These are phyloP conservation scores for Pelargonium cotyledonis DNA, from an alignment of 441 rosid genomes.

Conservation along the genomic window DNA sequence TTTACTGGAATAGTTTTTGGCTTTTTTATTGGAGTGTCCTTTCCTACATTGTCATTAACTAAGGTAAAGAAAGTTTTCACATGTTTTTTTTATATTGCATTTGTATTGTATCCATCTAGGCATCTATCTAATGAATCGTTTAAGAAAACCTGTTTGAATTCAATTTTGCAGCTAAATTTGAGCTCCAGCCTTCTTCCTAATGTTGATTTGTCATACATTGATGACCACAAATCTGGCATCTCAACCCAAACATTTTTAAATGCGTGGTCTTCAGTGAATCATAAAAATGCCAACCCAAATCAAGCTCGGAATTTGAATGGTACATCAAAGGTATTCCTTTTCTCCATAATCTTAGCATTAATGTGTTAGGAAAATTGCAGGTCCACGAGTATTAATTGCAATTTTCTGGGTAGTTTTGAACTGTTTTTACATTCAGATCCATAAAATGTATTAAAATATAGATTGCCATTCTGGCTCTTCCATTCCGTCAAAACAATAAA, in stretches of 20 bases:
- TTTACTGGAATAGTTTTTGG: constrained; percentile 75
- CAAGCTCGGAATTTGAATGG: constrained; percentile 23
- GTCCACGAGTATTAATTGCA: background rate
- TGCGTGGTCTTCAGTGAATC: constrained; percentile 22
- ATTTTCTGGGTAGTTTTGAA: background rate
- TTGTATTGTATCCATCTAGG: background rate
- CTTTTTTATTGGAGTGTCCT: constrained; percentile 71
- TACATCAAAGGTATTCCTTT: constrained; percentile 47
- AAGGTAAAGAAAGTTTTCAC: constrained; percentile 41
- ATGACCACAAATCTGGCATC: constrained; percentile 37
- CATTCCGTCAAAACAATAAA: no score
- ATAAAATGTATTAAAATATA: background rate
- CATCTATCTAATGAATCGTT: background rate
- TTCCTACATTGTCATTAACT: constrained; percentile 61
- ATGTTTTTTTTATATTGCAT: background rate
- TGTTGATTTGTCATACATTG: constrained; percentile 35
- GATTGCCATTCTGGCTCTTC: background rate
- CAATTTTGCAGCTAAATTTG: constrained; percentile 54
- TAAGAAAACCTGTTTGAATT: constrained; percentile 2
- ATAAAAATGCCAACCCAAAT: constrained; percentile 18
- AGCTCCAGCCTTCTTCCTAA: constrained; percentile 49
- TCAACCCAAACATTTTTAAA: constrained; percentile 35
- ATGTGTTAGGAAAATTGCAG: background rate
- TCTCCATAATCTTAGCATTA: constrained; percentile 14
- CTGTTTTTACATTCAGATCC: background rate